A percentile compares a stretch with the other conserved stretches of the same genome.
Evolutionary conservation across 2,329 filamentous ascomycete species (phyloP).

Genomic region (Colletotrichum eleusines): DNA sequence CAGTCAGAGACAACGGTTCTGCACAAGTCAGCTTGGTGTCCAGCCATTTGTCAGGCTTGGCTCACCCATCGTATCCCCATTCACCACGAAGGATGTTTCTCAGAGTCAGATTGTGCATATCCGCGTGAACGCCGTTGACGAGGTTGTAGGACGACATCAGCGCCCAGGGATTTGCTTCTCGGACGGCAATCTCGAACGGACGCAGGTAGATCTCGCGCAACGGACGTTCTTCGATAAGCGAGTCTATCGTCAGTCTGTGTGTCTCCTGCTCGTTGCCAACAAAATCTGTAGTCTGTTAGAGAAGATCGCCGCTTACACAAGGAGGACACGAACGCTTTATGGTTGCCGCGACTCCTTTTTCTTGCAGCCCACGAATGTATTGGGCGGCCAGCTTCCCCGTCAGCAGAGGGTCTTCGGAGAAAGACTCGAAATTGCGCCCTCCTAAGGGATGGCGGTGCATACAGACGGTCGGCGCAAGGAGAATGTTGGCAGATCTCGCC

Average conservation of each 20-base stretch:
- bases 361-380: constrained; percentile 80
- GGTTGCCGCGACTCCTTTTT: constrained; percentile 79
- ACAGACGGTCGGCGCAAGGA: constrained; percentile 83
- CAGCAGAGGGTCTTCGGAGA: constrained; percentile 84
- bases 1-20: constrained; percentile 71
- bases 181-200: constrained; percentile 79
- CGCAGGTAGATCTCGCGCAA: constrained; percentile 79
- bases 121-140: constrained; percentile 72
- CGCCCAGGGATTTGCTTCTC: constrained; percentile 77
- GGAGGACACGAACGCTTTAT: constrained; percentile 73
- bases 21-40: not conserved
- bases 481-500: constrained; percentile 78
- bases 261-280: constrained; percentile 82
- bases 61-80: constrained; percentile 72
- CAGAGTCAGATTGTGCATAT: constrained; percentile 67
- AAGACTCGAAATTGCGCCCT: constrained; percentile 89
- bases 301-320: not conserved
- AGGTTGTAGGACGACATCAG: constrained; percentile 78
- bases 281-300: constrained; percentile 61
- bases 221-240: constrained; percentile 72
- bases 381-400: constrained; percentile 79
- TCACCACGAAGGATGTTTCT: constrained; percentile 70
- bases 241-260: constrained; percentile 73
- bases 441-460: constrained; percentile 86
- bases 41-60: constrained; percentile 5